Base-by-base conservation (phyloP, 352 stramenopile species). In the Globisporangium takayamanum region DNA sequence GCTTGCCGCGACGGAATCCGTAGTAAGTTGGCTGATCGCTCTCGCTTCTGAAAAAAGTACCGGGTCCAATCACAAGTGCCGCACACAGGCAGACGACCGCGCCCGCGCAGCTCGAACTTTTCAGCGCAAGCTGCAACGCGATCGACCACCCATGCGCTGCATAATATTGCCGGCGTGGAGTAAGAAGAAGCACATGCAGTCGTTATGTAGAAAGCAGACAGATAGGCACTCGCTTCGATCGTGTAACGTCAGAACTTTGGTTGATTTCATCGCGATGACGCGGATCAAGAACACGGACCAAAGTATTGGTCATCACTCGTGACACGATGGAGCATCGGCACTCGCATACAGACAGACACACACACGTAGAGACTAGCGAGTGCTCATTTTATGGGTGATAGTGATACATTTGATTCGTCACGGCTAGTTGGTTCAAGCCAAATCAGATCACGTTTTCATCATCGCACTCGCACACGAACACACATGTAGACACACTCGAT, bases 321-420 rank as follows among this genome's bases (percentile, higher is more conserved):
- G 63, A 68, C 58, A 53, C 46, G 8, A 22, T 61, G 28, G 25
- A 25, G 2, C 12, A 37, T 53, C 25, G 0, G 22, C 28, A 52
- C 20, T 33, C 28, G 28, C 58, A 72, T 22, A 67, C 37, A 67
- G 25, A 63, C 39, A 57, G n/a, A 61, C 20, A 57, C 20, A 64
- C 5, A 39, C 26, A 66, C 44, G 53, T 39, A 57, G 3, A 65
- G 46, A 59, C 52, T 55, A 33, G 56, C 63, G 64, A 87, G 77
- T 66, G 84, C 84, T 94, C 84, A 94, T 88, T 90, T 92, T 92
- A 94, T 94, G 84, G 84, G 84, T 94, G 84, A 94, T 94, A 92
- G 82, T 94, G 82, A 89, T 92, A 89, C 83, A 84, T 92, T 91
- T 63, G 72, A 90, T 55, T 91, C 84, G 78, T 89, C 84, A 94